Percentiles rank a stretch among this genome's conserved stretches.
phyloP scores from a whole-genome alignment of 2,329 filamentous ascomycete genomes.

The Fusarium bulbicola region DNA sequence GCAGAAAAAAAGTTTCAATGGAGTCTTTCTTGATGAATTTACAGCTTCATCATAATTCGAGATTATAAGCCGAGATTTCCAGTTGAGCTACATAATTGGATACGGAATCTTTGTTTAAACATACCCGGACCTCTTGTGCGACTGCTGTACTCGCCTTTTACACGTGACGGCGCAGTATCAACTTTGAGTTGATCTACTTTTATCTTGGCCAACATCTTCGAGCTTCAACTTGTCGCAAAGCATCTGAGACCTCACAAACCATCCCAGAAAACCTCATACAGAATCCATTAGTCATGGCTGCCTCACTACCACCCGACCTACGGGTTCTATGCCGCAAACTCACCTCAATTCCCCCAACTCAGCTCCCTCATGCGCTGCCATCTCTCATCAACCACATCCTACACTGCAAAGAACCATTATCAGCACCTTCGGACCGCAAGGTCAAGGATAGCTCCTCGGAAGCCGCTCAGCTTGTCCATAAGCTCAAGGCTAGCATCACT shows the following conservation, averaged over 20 bases:
- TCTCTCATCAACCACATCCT: slow-evolving; percentile 70
- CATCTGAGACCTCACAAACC: not conserved
- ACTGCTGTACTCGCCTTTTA: not conserved
- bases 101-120: not conserved
- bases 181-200: slow-evolving; percentile 1
- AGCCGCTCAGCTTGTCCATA: slow-evolving; percentile 76
- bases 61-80: slow-evolving; percentile 4
- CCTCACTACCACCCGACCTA: slow-evolving; percentile 64
- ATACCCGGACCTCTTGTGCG: not conserved
- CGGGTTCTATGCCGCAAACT: slow-evolving; percentile 74
- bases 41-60: slow-evolving; percentile 23
- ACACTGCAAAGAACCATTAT: slow-evolving; percentile 68
- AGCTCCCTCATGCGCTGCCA: slow-evolving; percentile 78
- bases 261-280: not conserved
- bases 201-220: slow-evolving; percentile 2
- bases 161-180: slow-evolving; percentile 14
- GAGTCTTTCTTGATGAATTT: slow-evolving; percentile 9
- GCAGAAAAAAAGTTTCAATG: slow-evolving; percentile 41
- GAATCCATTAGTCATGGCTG: slow-evolving; percentile 36
- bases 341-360: slow-evolving; percentile 73
- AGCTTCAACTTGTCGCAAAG: slow-evolving; percentile 23
- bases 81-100: not conserved
- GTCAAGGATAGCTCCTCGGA: slow-evolving; percentile 72
- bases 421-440: slow-evolving; percentile 67
- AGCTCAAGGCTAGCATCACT: slow-evolving; percentile 80